Percentiles rank a stretch among this genome's conserved stretches.
Conservation (phyloP, 2,329 filamentous ascomycete species). For the Dactylellina cionopaga region DNA sequence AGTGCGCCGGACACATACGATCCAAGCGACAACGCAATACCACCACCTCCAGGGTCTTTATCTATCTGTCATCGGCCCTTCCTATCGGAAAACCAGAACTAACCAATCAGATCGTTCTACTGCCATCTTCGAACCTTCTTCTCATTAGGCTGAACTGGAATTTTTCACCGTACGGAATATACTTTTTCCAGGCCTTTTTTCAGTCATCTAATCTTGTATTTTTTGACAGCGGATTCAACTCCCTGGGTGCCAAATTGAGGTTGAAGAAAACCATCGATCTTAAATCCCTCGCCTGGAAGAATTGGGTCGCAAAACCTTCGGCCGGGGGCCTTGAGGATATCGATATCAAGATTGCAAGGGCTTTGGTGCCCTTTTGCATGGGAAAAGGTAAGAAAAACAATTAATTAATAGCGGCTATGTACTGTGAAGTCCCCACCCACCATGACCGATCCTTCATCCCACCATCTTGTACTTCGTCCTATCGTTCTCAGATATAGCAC, state of each 20-base stretch:
- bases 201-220: background rate
- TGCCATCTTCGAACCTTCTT: conserved; percentile 9
- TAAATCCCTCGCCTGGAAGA: conserved; percentile 52
- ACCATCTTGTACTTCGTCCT: conserved; percentile 31
- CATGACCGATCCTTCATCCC: conserved; percentile 15
- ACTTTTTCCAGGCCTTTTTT: conserved; percentile 20
- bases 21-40: conserved; percentile 37
- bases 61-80: conserved; percentile 13
- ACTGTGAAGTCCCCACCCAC: conserved; percentile 5
- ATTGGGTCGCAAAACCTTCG: conserved; percentile 11
- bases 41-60: conserved; percentile 19
- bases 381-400: conserved; percentile 16
- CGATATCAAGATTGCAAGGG: conserved; percentile 34
- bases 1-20: no score
- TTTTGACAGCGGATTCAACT: conserved; percentile 23
- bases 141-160: conserved; percentile 32
- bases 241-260: conserved; percentile 23
- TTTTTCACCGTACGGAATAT: conserved; percentile 31
- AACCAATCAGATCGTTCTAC: conserved; percentile 1
- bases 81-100: conserved; percentile 4
- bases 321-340: conserved; percentile 34
- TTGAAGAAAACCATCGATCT: conserved; percentile 7
- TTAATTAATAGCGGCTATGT: conserved; percentile 1
- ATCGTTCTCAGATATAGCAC: conserved; percentile 8
- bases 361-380: conserved; percentile 17